Evolutionary conservation across 31 red algal species (phyloP).

Genomic region (Asparagopsis taxiformis): DNA sequence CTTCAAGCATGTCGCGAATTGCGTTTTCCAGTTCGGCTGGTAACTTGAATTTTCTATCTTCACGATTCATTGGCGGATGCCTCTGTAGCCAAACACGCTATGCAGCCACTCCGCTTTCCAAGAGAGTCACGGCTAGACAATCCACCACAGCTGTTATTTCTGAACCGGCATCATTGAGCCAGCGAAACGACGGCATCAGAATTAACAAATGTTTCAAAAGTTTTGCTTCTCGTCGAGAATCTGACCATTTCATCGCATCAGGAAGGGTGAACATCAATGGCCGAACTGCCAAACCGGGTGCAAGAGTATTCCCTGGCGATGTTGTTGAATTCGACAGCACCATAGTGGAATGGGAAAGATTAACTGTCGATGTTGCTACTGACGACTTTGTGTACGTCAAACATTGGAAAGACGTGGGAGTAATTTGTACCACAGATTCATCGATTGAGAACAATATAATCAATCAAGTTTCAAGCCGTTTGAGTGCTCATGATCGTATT

Average conservation of each 20-base stretch:
- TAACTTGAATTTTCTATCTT: no score
- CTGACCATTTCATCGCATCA: conserved; percentile 60
- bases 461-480: conserved; percentile 1
- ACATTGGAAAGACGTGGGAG: conserved; percentile 56
- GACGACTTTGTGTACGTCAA: conserved; percentile 69
- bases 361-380: conserved; percentile 19
- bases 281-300: conserved; percentile 29
- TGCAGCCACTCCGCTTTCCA: no score
- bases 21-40: no score
- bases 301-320: conserved; percentile 55
- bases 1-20: no score
- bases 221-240: conserved; percentile 67
- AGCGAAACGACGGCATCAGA: conserved; percentile 42
- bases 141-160: background rate
- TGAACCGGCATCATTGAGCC: background rate
- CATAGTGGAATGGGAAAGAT: conserved; percentile 64
- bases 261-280: conserved; percentile 76
- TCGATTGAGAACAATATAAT: conserved; percentile 62
- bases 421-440: conserved; percentile 54
- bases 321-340: conserved; percentile 58
- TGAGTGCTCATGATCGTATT: conserved; percentile 25
- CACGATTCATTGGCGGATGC: no score
- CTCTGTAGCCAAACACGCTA: no score
- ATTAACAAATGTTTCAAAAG: conserved; percentile 78
- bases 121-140: background rate